A percentile compares a stretch with the other conserved stretches of the same genome.
Evolutionary conservation across 371 early-diverging fungal genomes (phyloP).

Genomic region (Coemansia sp.): DNA sequence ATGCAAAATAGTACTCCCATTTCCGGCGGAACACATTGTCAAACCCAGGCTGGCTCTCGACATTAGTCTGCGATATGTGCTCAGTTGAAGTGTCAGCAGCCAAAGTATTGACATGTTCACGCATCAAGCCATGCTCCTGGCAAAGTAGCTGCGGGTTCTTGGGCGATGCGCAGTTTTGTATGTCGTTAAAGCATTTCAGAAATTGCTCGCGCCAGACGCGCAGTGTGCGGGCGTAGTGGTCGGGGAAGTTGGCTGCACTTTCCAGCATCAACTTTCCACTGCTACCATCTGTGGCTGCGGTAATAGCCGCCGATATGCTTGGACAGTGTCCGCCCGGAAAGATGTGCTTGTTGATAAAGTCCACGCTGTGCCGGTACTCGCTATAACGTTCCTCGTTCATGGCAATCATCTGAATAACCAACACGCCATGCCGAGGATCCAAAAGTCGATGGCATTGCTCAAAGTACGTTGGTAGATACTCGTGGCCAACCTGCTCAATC

Average conservation of each 20-base stretch:
- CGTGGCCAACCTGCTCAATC: conserved; percentile 72
- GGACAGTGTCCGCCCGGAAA: conserved; percentile 75
- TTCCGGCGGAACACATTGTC: conserved; percentile 20
- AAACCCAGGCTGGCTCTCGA: not conserved
- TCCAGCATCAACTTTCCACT: conserved; percentile 59
- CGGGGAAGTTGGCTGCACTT: conserved; percentile 59
- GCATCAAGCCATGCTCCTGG: conserved; percentile 15
- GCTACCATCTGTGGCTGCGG: conserved; percentile 55
- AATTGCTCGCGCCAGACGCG: conserved; percentile 65
- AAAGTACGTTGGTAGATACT: conserved; percentile 64
- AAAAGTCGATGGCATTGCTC: conserved; percentile 56
- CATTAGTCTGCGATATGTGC: not conserved
- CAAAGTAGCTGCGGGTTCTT: conserved; percentile 31
- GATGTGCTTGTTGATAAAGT: conserved; percentile 72
- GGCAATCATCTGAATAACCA: conserved; percentile 58
- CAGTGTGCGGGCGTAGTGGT: conserved; percentile 67
- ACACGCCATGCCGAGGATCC: conserved; percentile 54
- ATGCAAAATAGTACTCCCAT: conserved; percentile 55
- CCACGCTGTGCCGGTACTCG: conserved; percentile 55
- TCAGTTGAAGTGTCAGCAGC: not conserved
- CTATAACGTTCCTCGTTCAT: conserved; percentile 66
- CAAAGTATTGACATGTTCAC: not conserved
- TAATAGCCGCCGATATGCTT: conserved; percentile 56
- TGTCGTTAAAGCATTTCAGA: conserved; percentile 51
- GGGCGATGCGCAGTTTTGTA: conserved; percentile 23